Conservation (phyloP, 176 grass and related monocot species). For the Bromus sterilis region DNA sequence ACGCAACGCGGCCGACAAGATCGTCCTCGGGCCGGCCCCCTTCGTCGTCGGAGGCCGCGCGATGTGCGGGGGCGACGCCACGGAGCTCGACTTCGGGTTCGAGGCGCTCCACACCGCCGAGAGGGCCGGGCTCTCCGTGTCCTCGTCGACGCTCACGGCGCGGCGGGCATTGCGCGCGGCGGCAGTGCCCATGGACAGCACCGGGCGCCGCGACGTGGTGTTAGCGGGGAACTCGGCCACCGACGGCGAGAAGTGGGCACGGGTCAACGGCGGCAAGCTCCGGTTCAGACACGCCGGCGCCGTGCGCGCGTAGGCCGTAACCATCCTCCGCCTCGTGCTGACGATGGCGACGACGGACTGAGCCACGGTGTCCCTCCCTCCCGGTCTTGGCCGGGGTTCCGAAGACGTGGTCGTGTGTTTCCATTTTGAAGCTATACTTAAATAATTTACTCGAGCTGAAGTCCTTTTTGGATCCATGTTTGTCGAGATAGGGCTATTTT, state of each 20-base stretch:
- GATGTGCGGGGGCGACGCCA: constrained; percentile 17
- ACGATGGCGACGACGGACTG: constrained; percentile 35
- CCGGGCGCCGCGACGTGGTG: constrained; percentile 19
- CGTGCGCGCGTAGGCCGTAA: constrained; percentile 33
- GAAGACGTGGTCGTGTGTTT: not conserved
- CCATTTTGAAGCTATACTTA: not conserved
- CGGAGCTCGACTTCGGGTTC: constrained; percentile 67
- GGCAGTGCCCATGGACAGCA: not conserved
- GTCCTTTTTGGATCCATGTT: not conserved
- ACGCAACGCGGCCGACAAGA: constrained; percentile 12
- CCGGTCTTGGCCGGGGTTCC: not conserved
- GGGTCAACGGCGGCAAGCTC: constrained; percentile 23
- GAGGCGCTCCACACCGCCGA: constrained; percentile 54
- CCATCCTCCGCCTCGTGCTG: constrained; percentile 23
- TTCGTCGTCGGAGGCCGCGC: not conserved
- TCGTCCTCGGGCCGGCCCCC: constrained; percentile 1
- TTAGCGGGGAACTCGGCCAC: constrained; percentile 47
- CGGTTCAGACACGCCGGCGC: constrained; percentile 32
- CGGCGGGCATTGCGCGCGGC: constrained; percentile 17
- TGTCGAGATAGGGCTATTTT: not conserved
- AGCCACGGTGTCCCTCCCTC: constrained; percentile 17
- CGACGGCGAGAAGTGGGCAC: constrained; percentile 27
- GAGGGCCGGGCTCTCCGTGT: constrained; percentile 33
- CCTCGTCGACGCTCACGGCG: not conserved
- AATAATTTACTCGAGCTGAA: not conserved